Percentiles rank a stretch among this genome's conserved stretches.
phyloP scores from a whole-genome alignment of 1,284 basidiomycete genomes.

The Sporisorium graminicola region DNA sequence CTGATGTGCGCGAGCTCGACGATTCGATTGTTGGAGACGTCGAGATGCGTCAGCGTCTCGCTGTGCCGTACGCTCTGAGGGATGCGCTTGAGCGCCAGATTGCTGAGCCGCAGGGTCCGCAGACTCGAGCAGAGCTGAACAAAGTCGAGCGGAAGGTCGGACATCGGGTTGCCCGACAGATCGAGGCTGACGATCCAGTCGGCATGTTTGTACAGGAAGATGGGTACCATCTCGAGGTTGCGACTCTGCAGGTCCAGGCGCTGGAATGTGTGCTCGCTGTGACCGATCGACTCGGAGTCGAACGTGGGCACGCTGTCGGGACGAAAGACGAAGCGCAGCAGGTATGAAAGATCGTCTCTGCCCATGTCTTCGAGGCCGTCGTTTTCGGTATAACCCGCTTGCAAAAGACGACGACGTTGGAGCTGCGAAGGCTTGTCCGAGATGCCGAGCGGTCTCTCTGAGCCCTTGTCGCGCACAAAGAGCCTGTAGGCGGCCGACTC shows the following conservation, averaged over 20 bases:
- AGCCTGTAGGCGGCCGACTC: conserved; percentile 62
- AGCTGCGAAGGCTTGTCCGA: conserved; percentile 88
- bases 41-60: conserved; percentile 82
- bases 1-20: conserved; percentile 87
- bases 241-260: conserved; percentile 86
- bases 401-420: conserved; percentile 84
- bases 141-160: conserved; percentile 96
- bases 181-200: conserved; percentile 88
- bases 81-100: conserved; percentile 94
- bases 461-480: conserved; percentile 68
- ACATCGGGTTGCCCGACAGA: conserved; percentile 93
- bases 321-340: conserved; percentile 85
- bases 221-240: conserved; percentile 89
- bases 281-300: conserved; percentile 58
- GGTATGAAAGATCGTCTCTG: conserved; percentile 84
- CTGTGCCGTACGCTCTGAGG: conserved; percentile 86
- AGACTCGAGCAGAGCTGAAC: conserved; percentile 88
- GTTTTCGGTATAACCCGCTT: conserved; percentile 87
- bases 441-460: conserved; percentile 70
- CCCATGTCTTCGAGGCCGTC: conserved; percentile 87
- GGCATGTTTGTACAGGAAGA: conserved; percentile 87
- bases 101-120: conserved; percentile 87
- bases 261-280: conserved; percentile 74
- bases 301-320: conserved; percentile 75
- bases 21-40: conserved; percentile 93